These are phyloP conservation scores for Sporothrix protearum DNA, from an alignment of 2,329 filamentous ascomycete genomes.

Conservation along the genomic window DNA sequence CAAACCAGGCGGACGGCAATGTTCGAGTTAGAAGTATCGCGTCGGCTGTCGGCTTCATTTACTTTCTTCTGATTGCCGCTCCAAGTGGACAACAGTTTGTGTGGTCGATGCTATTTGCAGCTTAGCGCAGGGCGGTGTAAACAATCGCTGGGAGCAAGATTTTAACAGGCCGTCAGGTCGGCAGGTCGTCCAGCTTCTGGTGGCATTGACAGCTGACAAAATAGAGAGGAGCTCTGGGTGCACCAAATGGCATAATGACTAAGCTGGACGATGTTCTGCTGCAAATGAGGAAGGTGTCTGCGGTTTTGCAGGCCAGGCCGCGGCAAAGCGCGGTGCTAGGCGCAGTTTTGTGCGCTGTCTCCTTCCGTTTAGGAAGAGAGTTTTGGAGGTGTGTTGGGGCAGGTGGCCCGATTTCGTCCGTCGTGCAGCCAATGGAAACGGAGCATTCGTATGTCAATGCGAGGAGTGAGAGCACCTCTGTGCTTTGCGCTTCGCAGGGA, in stretches of 20 bases:
- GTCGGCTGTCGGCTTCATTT: neutral
- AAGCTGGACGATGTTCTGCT: neutral
- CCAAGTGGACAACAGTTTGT: neutral
- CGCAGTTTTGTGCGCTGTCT: neutral
- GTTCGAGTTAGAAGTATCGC: neutral
- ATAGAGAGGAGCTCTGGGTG: neutral
- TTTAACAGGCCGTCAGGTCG: constrained; percentile 10
- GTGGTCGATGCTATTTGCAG: neutral
- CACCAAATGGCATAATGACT: neutral
- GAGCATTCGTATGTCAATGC: neutral
- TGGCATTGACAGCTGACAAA: neutral
- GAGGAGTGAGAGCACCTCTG: constrained; percentile 1
- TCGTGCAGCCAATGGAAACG: constrained; percentile 19
- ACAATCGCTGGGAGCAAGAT: no score
- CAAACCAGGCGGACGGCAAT: neutral
- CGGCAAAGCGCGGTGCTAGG: neutral
- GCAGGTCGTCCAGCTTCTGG: neutral
- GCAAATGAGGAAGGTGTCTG: neutral
- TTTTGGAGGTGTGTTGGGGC: neutral
- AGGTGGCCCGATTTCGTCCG: constrained; percentile 25
- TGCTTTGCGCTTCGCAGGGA: neutral
- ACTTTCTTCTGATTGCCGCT: neutral
- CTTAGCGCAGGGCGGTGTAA: neutral
- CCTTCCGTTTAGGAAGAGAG: neutral
- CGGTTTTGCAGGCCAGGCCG: constrained; percentile 1